These are phyloP conservation scores for Mariannaea sp. DNA, from an alignment of 2,329 filamentous ascomycete genomes.

Conservation along the genomic window DNA sequence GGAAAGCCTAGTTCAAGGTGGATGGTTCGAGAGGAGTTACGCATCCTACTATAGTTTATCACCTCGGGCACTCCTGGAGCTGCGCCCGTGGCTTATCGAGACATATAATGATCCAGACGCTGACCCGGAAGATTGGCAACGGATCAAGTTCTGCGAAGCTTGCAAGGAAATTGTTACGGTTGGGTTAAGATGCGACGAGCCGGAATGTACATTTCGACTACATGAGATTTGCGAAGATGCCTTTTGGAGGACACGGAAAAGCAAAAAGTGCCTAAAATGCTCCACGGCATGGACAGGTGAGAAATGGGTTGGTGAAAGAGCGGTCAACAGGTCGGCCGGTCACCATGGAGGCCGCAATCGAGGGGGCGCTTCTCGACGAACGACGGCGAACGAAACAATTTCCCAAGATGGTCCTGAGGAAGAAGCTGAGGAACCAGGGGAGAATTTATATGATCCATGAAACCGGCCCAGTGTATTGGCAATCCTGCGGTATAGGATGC, in stretches of 20 bases:
- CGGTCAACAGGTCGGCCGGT: constrained; percentile 58
- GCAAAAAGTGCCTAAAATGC: constrained; percentile 68
- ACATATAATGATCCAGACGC: constrained; percentile 81
- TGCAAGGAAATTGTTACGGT: constrained; percentile 89
- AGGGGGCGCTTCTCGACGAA: constrained; percentile 40
- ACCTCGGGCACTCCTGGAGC: constrained; percentile 80
- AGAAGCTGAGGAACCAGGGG: constrained; percentile 26
- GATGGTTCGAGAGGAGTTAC: constrained; percentile 80
- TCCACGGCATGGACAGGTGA: constrained; percentile 54
- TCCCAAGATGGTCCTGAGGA: constrained; percentile 36
- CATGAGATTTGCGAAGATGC: constrained; percentile 77
- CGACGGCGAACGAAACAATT: constrained; percentile 43
- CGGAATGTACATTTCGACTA: constrained; percentile 70
- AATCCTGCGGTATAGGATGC: constrained; percentile 29
- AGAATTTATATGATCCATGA: constrained; percentile 23
- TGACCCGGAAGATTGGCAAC: constrained; percentile 65
- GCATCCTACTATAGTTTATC: constrained; percentile 76
- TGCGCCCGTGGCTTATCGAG: constrained; percentile 81
- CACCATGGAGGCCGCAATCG: constrained; percentile 51
- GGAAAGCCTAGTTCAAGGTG: constrained; percentile 71
- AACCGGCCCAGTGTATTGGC: not conserved
- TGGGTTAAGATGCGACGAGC: constrained; percentile 75
- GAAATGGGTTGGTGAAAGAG: constrained; percentile 60
- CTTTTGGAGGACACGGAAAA: constrained; percentile 70
- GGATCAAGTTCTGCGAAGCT: constrained; percentile 84